Conservation (phyloP, 164 flowering plant genomes). For the Akebia trifoliata region DNA sequence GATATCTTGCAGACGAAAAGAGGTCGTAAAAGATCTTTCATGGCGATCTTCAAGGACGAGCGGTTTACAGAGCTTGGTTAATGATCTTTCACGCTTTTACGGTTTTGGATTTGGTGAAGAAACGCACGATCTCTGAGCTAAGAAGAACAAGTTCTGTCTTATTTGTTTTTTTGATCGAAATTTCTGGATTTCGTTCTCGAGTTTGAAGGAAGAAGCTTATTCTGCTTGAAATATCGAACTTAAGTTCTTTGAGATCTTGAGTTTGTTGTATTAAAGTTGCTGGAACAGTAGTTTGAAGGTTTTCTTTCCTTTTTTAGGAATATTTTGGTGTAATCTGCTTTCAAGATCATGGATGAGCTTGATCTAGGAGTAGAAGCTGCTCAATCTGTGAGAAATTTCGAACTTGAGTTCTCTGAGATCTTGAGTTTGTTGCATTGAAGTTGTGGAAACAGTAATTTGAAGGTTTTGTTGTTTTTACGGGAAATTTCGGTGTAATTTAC, state of each 20-base stretch:
- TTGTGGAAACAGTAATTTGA: neutral
- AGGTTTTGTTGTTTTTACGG: neutral
- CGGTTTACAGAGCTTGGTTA: too few relatives aligned
- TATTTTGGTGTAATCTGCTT: too few relatives aligned
- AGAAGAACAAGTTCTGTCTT: neutral
- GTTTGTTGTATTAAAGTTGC: neutral
- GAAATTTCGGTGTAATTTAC: too few relatives aligned
- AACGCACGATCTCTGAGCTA: constrained; percentile 8
- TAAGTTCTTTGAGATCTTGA: too few relatives aligned
- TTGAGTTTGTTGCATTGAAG: neutral
- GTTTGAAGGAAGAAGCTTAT: constrained; percentile 1
- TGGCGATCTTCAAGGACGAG: constrained; percentile 18
- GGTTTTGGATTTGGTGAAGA: too few relatives aligned
- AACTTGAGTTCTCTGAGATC: too few relatives aligned
- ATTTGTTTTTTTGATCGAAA: neutral
- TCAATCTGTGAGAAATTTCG: constrained; percentile 2
- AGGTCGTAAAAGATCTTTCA: constrained; percentile 17
- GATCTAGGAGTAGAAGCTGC: neutral
- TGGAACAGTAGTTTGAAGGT: neutral
- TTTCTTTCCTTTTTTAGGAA: neutral
- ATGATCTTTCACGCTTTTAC: too few relatives aligned
- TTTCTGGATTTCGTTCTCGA: constrained; percentile 2
- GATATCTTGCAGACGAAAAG: too few relatives aligned
- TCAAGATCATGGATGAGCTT: neutral
- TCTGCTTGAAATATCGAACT: neutral